Evolutionary conservation across 2,329 filamentous ascomycete species (phyloP).

Genomic region (Fusarium vanettenii): DNA sequence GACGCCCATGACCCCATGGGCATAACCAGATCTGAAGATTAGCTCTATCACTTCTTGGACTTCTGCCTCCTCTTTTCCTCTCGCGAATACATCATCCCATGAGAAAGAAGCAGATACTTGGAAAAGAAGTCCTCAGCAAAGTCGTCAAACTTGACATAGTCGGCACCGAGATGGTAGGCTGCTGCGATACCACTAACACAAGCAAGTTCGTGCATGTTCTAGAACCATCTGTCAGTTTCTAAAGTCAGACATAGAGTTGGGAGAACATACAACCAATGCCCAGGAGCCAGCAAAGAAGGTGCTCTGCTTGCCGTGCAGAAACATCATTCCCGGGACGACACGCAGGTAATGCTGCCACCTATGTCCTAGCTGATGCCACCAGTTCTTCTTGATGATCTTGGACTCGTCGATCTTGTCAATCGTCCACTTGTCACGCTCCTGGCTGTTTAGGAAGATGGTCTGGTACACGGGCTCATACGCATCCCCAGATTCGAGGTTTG

Average conservation of each 20-base stretch:
- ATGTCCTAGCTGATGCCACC: constrained; percentile 77
- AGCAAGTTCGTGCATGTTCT: constrained; percentile 76
- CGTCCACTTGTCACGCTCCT: constrained; percentile 67
- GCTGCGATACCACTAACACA: constrained; percentile 78
- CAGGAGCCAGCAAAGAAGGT: constrained; percentile 75
- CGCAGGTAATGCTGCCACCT: constrained; percentile 72
- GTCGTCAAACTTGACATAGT: constrained; percentile 70
- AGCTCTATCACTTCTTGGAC: neutral
- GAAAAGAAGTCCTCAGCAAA: constrained; percentile 60
- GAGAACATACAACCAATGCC: constrained; percentile 71
- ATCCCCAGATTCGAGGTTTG: constrained; percentile 29
- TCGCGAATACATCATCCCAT: constrained; percentile 54
- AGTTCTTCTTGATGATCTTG: constrained; percentile 72
- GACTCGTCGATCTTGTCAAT: constrained; percentile 67
- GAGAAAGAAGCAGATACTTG: constrained; percentile 59
- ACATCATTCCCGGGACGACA: constrained; percentile 78
- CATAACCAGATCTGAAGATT: neutral
- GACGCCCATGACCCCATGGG: too few species aligned
- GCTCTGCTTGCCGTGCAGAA: constrained; percentile 72
- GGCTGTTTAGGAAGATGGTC: constrained; percentile 73
- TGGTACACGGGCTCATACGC: constrained; percentile 74
- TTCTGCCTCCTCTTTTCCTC: constrained; percentile 47
- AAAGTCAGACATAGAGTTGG: neutral
- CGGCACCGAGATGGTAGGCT: constrained; percentile 74
- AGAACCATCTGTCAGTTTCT: neutral